These are phyloP conservation scores for Pseudogymnoascus sp. DNA, from an alignment of 2,329 filamentous ascomycete species.

Conservation along the genomic window DNA sequence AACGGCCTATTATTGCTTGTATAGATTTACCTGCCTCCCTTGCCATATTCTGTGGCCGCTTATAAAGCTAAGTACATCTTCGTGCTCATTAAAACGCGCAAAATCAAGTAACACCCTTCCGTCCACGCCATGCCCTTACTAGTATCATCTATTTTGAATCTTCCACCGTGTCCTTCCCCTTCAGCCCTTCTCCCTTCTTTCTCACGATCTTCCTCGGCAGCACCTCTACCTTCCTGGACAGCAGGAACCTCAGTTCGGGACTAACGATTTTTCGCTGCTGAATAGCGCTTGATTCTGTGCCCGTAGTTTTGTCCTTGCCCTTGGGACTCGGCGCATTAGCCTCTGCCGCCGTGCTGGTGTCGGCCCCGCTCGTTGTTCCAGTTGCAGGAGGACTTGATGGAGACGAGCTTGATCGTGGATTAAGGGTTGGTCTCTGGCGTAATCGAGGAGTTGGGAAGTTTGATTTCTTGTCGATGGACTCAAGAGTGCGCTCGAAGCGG, in stretches of 20 bases:
- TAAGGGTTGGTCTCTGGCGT: constrained; percentile 20
- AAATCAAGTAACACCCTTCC: neutral
- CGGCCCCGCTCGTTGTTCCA: constrained; percentile 18
- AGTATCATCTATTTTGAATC: neutral
- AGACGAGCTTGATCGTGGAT: constrained; percentile 6
- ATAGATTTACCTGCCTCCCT: neutral
- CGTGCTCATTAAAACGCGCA: neutral
- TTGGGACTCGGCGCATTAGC: constrained; percentile 20
- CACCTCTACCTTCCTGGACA: constrained; percentile 48
- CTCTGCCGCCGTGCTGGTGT: constrained; percentile 30
- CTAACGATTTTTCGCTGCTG: constrained; percentile 44
- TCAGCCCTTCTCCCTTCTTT: constrained; percentile 25
- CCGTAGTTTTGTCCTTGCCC: constrained; percentile 21
- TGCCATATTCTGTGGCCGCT: neutral
- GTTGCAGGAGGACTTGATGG: neutral
- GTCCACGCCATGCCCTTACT: neutral
- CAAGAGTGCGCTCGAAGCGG: constrained; percentile 78
- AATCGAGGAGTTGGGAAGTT: constrained; percentile 60
- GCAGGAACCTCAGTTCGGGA: constrained; percentile 49
- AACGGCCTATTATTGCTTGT: neutral
- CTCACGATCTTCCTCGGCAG: constrained; percentile 26
- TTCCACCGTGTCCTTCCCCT: constrained; percentile 4
- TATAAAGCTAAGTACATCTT: neutral
- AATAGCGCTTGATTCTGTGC: neutral
- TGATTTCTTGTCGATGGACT: constrained; percentile 84